A percentile compares a stretch with the other conserved stretches of the same genome.
Conservation (phyloP, 1,284 basidiomycete genomes). For the Fomitiporia mediterranea region DNA sequence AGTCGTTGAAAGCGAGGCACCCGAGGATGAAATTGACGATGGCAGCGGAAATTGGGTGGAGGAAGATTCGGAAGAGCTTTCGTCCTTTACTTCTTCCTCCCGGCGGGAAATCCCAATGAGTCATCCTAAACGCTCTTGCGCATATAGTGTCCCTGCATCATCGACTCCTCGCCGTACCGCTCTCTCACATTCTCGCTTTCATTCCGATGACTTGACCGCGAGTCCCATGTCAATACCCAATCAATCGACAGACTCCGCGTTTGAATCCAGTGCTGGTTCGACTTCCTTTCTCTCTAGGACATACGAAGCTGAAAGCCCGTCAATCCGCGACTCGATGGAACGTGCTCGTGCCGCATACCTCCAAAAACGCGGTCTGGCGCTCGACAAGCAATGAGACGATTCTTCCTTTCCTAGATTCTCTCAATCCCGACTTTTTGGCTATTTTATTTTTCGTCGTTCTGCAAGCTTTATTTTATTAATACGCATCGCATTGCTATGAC, state of each 20-base stretch:
- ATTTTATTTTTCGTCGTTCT: conserved; percentile 1
- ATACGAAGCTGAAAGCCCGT: conserved; percentile 11
- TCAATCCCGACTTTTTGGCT: neutral
- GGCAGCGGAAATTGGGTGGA: conserved; percentile 68
- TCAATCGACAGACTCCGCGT: neutral
- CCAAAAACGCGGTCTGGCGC: neutral
- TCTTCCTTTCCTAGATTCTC: neutral
- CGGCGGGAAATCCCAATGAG: neutral
- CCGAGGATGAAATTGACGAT: conserved; percentile 71
- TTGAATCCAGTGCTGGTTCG: neutral
- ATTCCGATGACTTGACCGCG: neutral
- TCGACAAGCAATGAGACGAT: neutral
- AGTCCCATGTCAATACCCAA: neutral
- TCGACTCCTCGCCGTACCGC: neutral
- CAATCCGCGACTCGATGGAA: conserved; percentile 19
- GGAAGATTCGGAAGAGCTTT: conserved; percentile 32
- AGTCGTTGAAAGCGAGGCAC: conserved; percentile 64
- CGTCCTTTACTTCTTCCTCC: neutral
- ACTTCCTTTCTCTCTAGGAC: neutral
- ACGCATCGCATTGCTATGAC: neutral
- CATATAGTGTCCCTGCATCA: neutral
- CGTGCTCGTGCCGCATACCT: conserved; percentile 18
- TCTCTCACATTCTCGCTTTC: neutral
- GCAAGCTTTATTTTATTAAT: neutral
- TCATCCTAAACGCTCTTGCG: neutral